These are phyloP conservation scores for Salix brachista DNA, from an alignment of 345 rosid species.

Conservation along the genomic window DNA sequence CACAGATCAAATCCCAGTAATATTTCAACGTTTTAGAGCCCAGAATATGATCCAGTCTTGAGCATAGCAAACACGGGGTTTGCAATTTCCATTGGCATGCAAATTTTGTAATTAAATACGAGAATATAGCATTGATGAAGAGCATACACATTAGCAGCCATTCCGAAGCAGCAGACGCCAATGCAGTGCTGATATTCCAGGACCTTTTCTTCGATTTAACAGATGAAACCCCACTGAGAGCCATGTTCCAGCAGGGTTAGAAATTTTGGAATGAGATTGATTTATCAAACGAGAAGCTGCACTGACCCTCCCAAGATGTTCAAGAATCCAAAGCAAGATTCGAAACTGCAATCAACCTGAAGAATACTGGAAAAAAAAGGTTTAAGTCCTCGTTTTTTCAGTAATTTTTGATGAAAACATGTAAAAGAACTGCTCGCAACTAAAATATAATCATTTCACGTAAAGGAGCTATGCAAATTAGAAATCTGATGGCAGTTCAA, in stretches of 20 bases:
- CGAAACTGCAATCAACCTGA: constrained; percentile 26
- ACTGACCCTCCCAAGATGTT: constrained; percentile 25
- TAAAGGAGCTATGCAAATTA: background rate
- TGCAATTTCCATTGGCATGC: constrained; percentile 55
- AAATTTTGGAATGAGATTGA: constrained; percentile 14
- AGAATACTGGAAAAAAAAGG: constrained; percentile 10
- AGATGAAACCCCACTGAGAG: constrained; percentile 39
- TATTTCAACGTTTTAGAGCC: constrained; percentile 42
- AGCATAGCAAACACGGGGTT: constrained; percentile 74
- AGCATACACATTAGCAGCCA: constrained; percentile 78
- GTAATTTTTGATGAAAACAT: too few relatives aligned
- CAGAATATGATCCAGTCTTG: constrained; percentile 78
- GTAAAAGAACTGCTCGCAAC: background rate
- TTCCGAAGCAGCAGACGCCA: constrained; percentile 65
- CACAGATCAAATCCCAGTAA: constrained; percentile 71
- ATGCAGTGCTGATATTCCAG: constrained; percentile 41
- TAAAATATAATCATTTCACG: background rate
- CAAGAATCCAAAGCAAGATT: constrained; percentile 15
- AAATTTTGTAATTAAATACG: constrained; percentile 63
- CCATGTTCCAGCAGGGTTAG: constrained; percentile 37
- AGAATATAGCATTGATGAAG: constrained; percentile 53
- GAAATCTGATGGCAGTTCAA: background rate
- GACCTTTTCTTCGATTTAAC: constrained; percentile 34
- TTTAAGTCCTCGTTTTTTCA: background rate
- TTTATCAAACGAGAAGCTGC: constrained; percentile 6